Conservation (phyloP, 208 protist genomes). For the Strigomonas culicis region DNA sequence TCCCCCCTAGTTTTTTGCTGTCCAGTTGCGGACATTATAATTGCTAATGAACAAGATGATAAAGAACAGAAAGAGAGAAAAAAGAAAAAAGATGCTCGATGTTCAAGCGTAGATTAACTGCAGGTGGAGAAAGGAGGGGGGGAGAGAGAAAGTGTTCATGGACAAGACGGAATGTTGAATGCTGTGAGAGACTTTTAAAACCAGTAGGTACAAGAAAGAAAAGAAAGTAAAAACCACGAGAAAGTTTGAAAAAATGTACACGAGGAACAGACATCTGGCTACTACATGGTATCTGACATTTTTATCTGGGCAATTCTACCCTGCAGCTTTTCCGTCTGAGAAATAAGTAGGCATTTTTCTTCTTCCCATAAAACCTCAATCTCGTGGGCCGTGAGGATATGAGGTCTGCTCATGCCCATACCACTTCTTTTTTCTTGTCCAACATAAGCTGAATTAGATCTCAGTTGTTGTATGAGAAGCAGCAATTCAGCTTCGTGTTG, state of each 20-base stretch:
- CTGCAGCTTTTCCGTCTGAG: conserved; percentile 13
- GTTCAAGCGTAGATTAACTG: neutral
- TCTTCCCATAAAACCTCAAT: conserved; percentile 14
- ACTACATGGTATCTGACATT: conserved; percentile 4
- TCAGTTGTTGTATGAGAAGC: neutral
- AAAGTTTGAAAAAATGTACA: neutral
- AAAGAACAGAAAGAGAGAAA: conserved; percentile 15
- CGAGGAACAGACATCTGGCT: neutral
- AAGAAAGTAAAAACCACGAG: too few relatives aligned
- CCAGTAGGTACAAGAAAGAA: too few relatives aligned
- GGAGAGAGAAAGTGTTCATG: too few relatives aligned
- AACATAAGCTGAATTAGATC: neutral
- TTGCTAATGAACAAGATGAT: neutral
- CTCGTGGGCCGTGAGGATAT: conserved; percentile 2
- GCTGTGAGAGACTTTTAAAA: too few relatives aligned
- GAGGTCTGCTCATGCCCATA: neutral
- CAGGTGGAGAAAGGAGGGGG: too few relatives aligned
- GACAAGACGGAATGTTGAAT: too few relatives aligned
- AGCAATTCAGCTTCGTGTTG: neutral
- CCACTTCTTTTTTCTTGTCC: neutral
- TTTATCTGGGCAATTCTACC: conserved; percentile 13
- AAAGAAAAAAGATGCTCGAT: conserved; percentile 6
- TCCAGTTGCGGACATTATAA: too few relatives aligned
- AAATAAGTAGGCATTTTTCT: conserved; percentile 12
- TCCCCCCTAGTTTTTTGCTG: too few relatives aligned